These are phyloP conservation scores for Zygnema cylindricum DNA, from an alignment of 139 green algal species.

Conservation along the genomic window DNA sequence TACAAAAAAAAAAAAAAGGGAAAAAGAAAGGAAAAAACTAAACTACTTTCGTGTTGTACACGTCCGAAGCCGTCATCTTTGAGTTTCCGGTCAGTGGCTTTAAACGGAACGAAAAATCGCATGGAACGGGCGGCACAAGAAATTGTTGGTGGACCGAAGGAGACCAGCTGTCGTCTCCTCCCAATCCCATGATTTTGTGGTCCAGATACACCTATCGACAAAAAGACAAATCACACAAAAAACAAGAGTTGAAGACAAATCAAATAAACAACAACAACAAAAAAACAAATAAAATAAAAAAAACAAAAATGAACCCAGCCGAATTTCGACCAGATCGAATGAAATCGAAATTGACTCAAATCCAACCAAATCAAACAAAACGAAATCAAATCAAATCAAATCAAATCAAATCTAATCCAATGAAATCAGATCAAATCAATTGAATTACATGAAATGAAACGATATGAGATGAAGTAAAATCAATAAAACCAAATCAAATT, in stretches of 20 bases:
- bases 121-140: conserved; percentile 68
- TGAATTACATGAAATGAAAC: too few species aligned
- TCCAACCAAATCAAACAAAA: too few species aligned
- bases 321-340: neutral
- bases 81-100: conserved; percentile 15
- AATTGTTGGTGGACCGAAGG: conserved; percentile 74
- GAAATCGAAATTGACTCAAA: neutral
- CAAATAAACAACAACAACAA: neutral
- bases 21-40: too few species aligned
- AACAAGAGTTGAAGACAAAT: neutral
- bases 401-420: too few species aligned
- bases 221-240: too few species aligned
- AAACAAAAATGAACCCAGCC: neutral
- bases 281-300: too few species aligned
- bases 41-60: too few species aligned
- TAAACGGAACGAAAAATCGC: conserved; percentile 57
- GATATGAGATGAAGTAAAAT: too few species aligned
- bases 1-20: too few species aligned
- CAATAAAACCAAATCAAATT: too few species aligned
- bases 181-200: conserved; percentile 87
- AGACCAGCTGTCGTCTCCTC: conserved; percentile 93
- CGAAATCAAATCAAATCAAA: too few species aligned
- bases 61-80: neutral
- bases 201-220: conserved; percentile 85
- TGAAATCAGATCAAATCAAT: too few species aligned